Evolutionary conservation across 345 rosid genomes (phyloP), one percentile per base, ranked within the genome.

Genomic region (Tarenaya hassleriana): DNA sequence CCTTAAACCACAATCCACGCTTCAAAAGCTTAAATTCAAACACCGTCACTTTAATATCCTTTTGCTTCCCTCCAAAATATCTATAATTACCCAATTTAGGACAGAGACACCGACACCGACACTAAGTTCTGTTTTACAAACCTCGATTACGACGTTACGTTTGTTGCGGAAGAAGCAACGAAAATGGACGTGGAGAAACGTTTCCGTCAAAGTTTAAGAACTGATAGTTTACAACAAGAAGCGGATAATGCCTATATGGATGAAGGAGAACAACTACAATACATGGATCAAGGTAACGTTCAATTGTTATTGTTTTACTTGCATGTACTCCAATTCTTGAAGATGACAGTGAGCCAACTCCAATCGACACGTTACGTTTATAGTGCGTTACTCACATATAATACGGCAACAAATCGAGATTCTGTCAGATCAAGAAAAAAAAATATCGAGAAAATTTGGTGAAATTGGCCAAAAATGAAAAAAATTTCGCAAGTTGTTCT

Each of bases 171-270:
- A 43, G 48, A 46, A 45, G 55, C 50, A 41, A 58, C 42, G 21
- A 0, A 38, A 37, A 66, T 66, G 70, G 70, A 66, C 34, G 59
- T 61, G 0, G 70, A 54, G 34, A 66, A 53, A 54, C 65, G 66
- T 13, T 66, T 59, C 47, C 61, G 61, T 13, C 34, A 27, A 59
- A 65, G 65, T 40, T 60, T 59, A 47, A 66, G 51, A 66, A 17
- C 60, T 7, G 56, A 66, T 15, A 59, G 35, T 60, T 24, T 66
- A 41, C 66, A 51, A 41, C 17, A 45, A 8, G 65, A 66, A 27
- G 41, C 40, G 3, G 47, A 66, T 17, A 66, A 65, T 54, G 47
- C 54, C 56, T 61, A 40, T 32, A 5, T 34, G 34, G 70, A 66
- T 6, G 70, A 66, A 35, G 40, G 41, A 47, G 60, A 58, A 45